phyloP scores from a whole-genome alignment of 202 grass and related monocot species.

The Setaria viridis region DNA sequence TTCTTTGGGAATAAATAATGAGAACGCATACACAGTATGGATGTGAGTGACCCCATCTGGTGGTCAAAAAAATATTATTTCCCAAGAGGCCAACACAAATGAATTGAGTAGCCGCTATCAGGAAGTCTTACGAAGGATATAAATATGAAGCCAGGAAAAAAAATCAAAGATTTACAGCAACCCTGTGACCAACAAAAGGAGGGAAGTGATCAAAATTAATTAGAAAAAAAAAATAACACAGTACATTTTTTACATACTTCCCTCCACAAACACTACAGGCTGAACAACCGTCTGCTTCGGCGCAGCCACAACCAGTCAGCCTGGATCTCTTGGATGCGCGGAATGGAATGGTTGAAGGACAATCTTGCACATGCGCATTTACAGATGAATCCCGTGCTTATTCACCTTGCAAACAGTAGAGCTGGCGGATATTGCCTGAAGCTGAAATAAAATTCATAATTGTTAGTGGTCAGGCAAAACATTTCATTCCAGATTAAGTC shows the following conservation, averaged over 20 bases:
- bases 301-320: slow-evolving; percentile 21
- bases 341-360: not conserved
- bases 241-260: slow-evolving; percentile 40
- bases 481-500: slow-evolving; percentile 22
- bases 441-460: slow-evolving; percentile 54
- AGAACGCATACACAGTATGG: not conserved
- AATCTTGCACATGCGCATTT: slow-evolving; percentile 1
- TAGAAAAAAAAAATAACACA: slow-evolving; percentile 31
- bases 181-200: slow-evolving; percentile 16
- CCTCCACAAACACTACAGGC: slow-evolving; percentile 21
- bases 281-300: slow-evolving; percentile 16
- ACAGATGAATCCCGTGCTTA: slow-evolving; percentile 41
- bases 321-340: not conserved
- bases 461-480: not conserved
- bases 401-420: slow-evolving; percentile 95
- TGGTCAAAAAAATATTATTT: slow-evolving; percentile 32
- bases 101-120: slow-evolving; percentile 9
- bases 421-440: slow-evolving; percentile 93
- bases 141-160: slow-evolving; percentile 34
- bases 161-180: slow-evolving; percentile 8
- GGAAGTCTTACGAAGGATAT: not conserved
- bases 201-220: slow-evolving; percentile 39
- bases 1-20: not conserved
- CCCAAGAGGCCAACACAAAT: not conserved
- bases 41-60: not conserved